A percentile compares a stretch with the other conserved stretches of the same genome.
phyloP scores from a whole-genome alignment of 129 eudicot species.

The Heracleum sosnowskyi region DNA sequence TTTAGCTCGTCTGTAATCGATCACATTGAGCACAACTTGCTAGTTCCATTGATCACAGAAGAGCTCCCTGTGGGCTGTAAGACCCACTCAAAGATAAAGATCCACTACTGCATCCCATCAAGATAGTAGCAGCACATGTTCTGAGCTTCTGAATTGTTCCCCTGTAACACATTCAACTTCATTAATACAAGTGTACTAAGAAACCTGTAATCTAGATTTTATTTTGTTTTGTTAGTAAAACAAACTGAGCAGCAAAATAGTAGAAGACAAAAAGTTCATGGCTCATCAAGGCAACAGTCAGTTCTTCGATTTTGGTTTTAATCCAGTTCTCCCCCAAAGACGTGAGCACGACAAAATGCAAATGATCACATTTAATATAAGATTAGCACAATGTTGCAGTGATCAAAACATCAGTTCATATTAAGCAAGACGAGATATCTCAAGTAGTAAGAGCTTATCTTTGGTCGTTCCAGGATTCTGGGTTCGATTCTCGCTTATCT shows the following conservation, averaged over 20 bases:
- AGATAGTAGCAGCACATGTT: conserved; percentile 69
- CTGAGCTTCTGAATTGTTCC: conserved; percentile 67
- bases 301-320: conserved; percentile 37
- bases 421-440: no score
- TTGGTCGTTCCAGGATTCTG: no score
- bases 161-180: conserved; percentile 35
- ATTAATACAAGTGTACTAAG: not conserved
- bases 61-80: no score
- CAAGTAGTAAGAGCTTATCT: no score
- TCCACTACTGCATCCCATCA: conserved; percentile 97
- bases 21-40: conserved; percentile 43
- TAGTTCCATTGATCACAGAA: no score
- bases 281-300: conserved; percentile 48
- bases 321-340: conserved; percentile 76
- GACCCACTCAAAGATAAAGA: no score
- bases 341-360: not conserved
- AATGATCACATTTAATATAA: not conserved
- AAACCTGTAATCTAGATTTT: not conserved
- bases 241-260: not conserved
- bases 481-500: no score
- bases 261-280: conserved; percentile 60
- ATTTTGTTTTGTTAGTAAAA: no score
- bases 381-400: not conserved
- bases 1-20: conserved; percentile 27
- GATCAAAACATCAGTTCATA: not conserved